phyloP scores from a whole-genome alignment of 768 basidiomycete genomes.

The Suillus subalutaceus region DNA sequence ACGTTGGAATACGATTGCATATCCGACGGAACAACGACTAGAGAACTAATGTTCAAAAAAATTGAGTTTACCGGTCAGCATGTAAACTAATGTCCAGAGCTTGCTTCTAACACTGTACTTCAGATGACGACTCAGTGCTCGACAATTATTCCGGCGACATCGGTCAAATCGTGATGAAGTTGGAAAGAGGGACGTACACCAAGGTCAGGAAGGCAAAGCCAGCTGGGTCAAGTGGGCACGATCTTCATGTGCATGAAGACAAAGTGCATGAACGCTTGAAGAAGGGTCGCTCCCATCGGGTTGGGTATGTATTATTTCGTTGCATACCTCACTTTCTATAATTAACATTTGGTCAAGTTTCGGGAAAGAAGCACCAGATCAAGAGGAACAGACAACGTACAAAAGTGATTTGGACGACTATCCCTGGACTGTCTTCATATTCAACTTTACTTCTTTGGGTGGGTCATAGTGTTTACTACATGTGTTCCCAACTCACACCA shows the following conservation, averaged over 20 bases:
- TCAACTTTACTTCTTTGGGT: conserved; percentile 21
- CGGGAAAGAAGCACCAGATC: background rate
- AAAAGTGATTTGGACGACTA: background rate
- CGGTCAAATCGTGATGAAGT: conserved; percentile 16
- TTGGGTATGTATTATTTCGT: conserved; percentile 15
- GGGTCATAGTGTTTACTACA: conserved; percentile 4
- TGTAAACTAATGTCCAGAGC: too few relatives aligned
- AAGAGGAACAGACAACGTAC: background rate
- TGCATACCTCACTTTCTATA: background rate
- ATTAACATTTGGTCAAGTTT: conserved; percentile 12
- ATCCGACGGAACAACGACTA: background rate
- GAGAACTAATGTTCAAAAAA: conserved; percentile 17
- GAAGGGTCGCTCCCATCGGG: conserved; percentile 21
- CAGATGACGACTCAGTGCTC: conserved; percentile 23
- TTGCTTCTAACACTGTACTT: conserved; percentile 3
- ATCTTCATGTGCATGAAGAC: background rate
- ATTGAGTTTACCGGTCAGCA: conserved; percentile 19
- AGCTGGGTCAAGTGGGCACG: background rate
- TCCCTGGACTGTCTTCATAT: conserved; percentile 17
- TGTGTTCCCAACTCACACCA: background rate
- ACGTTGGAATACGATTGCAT: background rate
- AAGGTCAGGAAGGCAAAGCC: background rate
- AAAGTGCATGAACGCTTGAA: conserved; percentile 23
- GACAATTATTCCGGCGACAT: conserved; percentile 11
- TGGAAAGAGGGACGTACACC: background rate